Percentiles rank a stretch among this genome's conserved stretches.
These are phyloP conservation scores for Aureobasidium lini DNA, from an alignment of 2,329 filamentous ascomycete species.

Conservation along the genomic window DNA sequence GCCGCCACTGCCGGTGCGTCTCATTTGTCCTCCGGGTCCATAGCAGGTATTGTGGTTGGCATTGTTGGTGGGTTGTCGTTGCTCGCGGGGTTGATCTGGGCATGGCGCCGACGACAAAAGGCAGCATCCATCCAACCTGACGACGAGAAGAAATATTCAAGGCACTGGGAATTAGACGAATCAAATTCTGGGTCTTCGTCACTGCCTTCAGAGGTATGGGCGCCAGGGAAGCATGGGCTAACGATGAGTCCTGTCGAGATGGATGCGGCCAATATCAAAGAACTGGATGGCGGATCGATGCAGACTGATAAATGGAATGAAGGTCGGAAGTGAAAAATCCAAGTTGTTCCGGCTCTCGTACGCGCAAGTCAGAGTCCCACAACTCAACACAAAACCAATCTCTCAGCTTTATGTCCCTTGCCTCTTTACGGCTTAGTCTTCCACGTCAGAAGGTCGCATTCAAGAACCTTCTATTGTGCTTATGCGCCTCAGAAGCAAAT, in stretches of 20 bases:
- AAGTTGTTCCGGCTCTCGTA: no score
- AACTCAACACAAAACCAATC: no score
- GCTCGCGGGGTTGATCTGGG: not conserved
- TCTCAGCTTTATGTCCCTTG: no score
- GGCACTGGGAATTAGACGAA: not conserved
- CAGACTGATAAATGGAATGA: not conserved
- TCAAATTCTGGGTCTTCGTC: not conserved
- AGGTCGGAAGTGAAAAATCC: not conserved
- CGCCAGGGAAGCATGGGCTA: not conserved
- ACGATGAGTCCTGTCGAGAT: not conserved
- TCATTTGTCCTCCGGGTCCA: constrained; percentile 24
- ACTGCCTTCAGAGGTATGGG: not conserved
- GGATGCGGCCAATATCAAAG: not conserved
- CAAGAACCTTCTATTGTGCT: no score
- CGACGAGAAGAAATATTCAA: not conserved
- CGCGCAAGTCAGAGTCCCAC: no score
- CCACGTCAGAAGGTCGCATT: no score
- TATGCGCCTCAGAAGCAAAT: no score
- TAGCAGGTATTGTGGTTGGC: constrained; percentile 31
- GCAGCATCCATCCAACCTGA: no score
- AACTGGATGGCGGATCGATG: not conserved
- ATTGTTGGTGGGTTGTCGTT: constrained; percentile 18
- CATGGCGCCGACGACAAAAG: not conserved
- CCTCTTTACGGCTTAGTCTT: no score
- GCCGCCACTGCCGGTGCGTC: not conserved